Conservation (phyloP, 805 yeast genomes). For the Schwanniomyces sp. region DNA sequence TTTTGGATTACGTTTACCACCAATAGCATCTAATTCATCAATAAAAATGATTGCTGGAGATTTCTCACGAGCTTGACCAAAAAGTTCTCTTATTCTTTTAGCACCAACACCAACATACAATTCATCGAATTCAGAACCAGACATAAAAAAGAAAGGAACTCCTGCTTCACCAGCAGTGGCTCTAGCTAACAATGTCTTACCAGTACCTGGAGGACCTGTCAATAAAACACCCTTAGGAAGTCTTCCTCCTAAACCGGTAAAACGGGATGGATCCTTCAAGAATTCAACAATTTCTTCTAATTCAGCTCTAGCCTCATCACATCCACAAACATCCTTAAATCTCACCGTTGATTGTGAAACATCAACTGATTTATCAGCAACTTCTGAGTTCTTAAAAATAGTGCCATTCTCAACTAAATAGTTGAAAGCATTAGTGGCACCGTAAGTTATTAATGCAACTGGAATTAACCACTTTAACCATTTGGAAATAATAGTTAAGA, state of each 20-base stretch:
- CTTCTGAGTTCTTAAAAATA: slow-evolving; percentile 70
- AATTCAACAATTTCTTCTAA: slow-evolving; percentile 98
- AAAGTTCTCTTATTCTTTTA: slow-evolving; percentile 91
- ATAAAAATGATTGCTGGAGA: slow-evolving; percentile 97
- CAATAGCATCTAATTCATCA: slow-evolving; percentile 98
- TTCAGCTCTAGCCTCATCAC: slow-evolving; percentile 97
- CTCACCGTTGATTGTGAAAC: slow-evolving; percentile 82
- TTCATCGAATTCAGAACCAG: slow-evolving; percentile 98
- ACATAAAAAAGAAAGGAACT: slow-evolving; percentile 97
- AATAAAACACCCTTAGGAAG: slow-evolving; percentile 94
- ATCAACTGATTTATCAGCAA: slow-evolving; percentile 76
- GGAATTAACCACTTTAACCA: slow-evolving; percentile 91
- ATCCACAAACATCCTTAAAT: slow-evolving; percentile 94
- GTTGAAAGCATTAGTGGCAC: slow-evolving; percentile 74
- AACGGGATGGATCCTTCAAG: slow-evolving; percentile 91
- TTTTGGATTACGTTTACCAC: slow-evolving; percentile 95
- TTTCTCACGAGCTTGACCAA: slow-evolving; percentile 87
- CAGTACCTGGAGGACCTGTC: slow-evolving; percentile 99
- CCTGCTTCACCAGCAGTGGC: slow-evolving; percentile 99
- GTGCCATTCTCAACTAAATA: slow-evolving; percentile 82
- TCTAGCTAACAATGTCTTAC: slow-evolving; percentile 93
- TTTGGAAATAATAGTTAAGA: slow-evolving; percentile 71
- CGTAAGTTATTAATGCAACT: slow-evolving; percentile 75
- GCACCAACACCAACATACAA: slow-evolving; percentile 99
- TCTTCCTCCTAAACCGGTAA: slow-evolving; percentile 96